These are phyloP conservation scores for Paecilomyces niveus DNA, from an alignment of 2,329 filamentous ascomycete genomes.

Conservation along the genomic window DNA sequence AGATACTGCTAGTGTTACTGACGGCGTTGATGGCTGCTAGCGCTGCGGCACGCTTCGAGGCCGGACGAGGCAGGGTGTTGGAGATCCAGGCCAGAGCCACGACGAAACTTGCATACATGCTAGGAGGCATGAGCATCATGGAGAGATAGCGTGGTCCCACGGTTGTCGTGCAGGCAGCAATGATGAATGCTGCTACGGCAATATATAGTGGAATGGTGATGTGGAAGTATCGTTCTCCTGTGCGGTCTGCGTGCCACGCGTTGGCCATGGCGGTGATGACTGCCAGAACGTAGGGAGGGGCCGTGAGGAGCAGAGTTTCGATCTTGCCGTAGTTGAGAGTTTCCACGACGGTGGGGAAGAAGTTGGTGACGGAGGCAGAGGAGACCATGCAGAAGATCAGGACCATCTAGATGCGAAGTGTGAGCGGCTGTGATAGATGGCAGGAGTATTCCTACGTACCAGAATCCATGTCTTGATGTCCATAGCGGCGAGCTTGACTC, in stretches of 20 bases:
- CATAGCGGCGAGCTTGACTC: constrained; percentile 49
- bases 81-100: constrained; percentile 68
- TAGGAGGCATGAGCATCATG: constrained; percentile 65
- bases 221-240: constrained; percentile 65
- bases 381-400: constrained; percentile 53
- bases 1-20: constrained; percentile 63
- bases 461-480: constrained; percentile 57
- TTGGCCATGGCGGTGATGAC: constrained; percentile 58
- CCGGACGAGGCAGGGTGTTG: constrained; percentile 67
- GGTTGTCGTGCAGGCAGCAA: constrained; percentile 56
- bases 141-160: constrained; percentile 59
- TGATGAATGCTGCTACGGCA: constrained; percentile 58
- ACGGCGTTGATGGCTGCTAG: constrained; percentile 71
- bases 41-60: constrained; percentile 65
- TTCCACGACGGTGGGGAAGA: constrained; percentile 63
- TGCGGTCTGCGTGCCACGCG: constrained; percentile 64
- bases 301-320: constrained; percentile 55
- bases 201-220: constrained; percentile 56
- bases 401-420: constrained; percentile 36
- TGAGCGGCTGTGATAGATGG: neutral
- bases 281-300: constrained; percentile 56
- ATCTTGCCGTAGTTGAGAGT: constrained; percentile 59
- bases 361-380: constrained; percentile 57
- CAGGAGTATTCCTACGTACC: constrained; percentile 26
- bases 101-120: constrained; percentile 60